These are phyloP conservation scores for Scedosporium minutisporum DNA, from an alignment of 2,329 filamentous ascomycete species.

Conservation along the genomic window DNA sequence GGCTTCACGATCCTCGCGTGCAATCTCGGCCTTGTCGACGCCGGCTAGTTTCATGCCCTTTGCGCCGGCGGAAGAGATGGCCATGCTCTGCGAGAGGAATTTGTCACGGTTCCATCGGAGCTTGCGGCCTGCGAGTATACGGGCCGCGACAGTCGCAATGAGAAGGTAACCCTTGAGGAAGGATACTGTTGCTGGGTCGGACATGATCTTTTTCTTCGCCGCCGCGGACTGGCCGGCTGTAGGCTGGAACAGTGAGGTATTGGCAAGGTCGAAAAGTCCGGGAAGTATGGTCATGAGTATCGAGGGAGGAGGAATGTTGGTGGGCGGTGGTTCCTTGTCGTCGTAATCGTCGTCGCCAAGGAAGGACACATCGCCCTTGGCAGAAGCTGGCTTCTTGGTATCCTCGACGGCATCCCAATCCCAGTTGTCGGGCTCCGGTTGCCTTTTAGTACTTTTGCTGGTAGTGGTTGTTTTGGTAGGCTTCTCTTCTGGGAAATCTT, in stretches of 20 bases:
- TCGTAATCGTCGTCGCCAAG: conserved; percentile 3
- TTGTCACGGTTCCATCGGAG: conserved; percentile 85
- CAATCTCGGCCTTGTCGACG: conserved; percentile 72
- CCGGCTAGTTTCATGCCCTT: conserved; percentile 88
- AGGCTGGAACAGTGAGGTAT: conserved; percentile 55
- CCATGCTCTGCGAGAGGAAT: conserved; percentile 77
- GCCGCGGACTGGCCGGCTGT: conserved; percentile 48
- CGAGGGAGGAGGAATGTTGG: conserved; percentile 81
- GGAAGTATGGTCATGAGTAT: conserved; percentile 72
- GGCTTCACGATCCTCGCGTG: conserved; percentile 76
- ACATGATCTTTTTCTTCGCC: conserved; percentile 53
- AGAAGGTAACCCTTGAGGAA: conserved; percentile 58
- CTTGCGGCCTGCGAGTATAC: conserved; percentile 74
- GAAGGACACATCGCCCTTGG: neutral
- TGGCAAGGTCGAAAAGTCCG: conserved; percentile 56
- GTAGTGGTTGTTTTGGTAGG: conserved; percentile 12
- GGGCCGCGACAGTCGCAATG: conserved; percentile 60
- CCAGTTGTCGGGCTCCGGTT: conserved; percentile 27
- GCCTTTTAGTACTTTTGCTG: conserved; percentile 9
- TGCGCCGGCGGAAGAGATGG: conserved; percentile 65
- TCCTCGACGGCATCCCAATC: conserved; percentile 32
- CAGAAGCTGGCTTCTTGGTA: conserved; percentile 12
- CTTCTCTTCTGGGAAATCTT: conserved; percentile 23
- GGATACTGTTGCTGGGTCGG: conserved; percentile 48
- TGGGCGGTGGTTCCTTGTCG: conserved; percentile 51